Evolutionary conservation across 208 protist genomes (phyloP), one percentile per base, ranked within the genome.

Genomic region (Leishmania martiniquensis): DNA sequence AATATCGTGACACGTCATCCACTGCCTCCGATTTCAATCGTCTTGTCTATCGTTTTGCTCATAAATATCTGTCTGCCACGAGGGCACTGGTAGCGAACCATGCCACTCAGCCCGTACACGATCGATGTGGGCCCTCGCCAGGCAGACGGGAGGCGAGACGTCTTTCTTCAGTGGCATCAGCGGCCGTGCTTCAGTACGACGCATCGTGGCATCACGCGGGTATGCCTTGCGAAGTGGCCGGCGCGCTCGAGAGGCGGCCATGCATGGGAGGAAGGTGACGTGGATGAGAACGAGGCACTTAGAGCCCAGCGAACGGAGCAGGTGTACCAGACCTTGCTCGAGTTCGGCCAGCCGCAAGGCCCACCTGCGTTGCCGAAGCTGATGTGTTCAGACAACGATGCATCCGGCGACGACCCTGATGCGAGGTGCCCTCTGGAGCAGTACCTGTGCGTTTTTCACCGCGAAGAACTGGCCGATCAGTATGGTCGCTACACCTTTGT

Each of bases 361-460:
- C 37, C n/a, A 15, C 39, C 25, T 2, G n/a, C 25, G 55, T 66
- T 17, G 13, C 2, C 72, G 37, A 22, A 17, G 55, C 25, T 20
- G 25, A 52, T 62, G 76, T 34, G 9, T 42, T 69, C 65, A 6
- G 42, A 32, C 25, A 20, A 69, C 29, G 65, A 22, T n/a, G 42
- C 65, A 13, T 5, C 39, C 42, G 25, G 15, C 32, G 22, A 15
- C 10, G 59, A 32, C 10, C 12, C 20, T 15, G 72, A 77, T 5
- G 45, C 22, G 0, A 42, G 3, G n/a, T 45, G 55, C 5, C 9
- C 44, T 54, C 29, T 80, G 57, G 74, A 87, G 34, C 86, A 94
- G 70, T 94, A 93, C 75, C 83, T 96, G 9, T 94, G 90, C 70
- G 90, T 96, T 3, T 96, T 96, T 62, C 86, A 96, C 77, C 80